Evolutionary conservation across 768 basidiomycete genomes (phyloP).

Genomic region (Xanthoconium stramineum): DNA sequence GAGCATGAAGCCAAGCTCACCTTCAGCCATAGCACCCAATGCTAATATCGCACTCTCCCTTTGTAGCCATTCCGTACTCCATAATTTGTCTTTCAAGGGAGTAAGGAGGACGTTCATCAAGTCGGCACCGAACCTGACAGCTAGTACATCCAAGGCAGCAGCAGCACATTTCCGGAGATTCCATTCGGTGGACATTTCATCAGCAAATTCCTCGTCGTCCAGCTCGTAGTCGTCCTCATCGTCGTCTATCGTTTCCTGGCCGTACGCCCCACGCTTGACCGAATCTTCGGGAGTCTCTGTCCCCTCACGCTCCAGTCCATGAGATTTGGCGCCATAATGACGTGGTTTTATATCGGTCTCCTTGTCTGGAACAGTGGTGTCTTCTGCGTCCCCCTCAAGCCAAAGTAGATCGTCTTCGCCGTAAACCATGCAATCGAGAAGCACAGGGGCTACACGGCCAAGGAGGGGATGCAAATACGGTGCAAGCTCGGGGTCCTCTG

Average conservation of each 20-base stretch:
- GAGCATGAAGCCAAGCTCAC: slow-evolving; percentile 40
- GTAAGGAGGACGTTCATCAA: slow-evolving; percentile 85
- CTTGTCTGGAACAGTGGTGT: slow-evolving; percentile 88
- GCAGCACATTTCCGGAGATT: slow-evolving; percentile 98
- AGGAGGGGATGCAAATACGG: slow-evolving; percentile 83
- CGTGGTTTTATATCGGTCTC: slow-evolving; percentile 95
- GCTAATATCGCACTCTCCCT: slow-evolving; percentile 95
- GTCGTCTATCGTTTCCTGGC: slow-evolving; percentile 76
- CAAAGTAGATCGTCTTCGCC: slow-evolving; percentile 94
- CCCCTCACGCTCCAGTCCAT: slow-evolving; percentile 75
- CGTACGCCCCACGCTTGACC: slow-evolving; percentile 59
- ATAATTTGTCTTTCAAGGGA: slow-evolving; percentile 89
- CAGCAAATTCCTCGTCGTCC: slow-evolving; percentile 85
- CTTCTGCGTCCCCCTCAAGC: slow-evolving; percentile 89
- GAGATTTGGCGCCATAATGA: slow-evolving; percentile 82
- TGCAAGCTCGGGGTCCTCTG: slow-evolving; percentile 87
- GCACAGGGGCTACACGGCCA: slow-evolving; percentile 87
- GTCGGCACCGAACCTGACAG: slow-evolving; percentile 89
- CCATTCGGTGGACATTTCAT: slow-evolving; percentile 98
- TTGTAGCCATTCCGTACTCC: slow-evolving; percentile 90
- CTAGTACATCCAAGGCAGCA: slow-evolving; percentile 94
- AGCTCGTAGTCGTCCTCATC: slow-evolving; percentile 88
- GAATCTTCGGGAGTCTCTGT: slow-evolving; percentile 36
- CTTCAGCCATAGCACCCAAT: slow-evolving; percentile 97
- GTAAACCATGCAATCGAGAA: slow-evolving; percentile 98